Evolutionary conservation across 2,329 filamentous ascomycete genomes (phyloP).

Genomic region (Monilinia aucupariae): DNA sequence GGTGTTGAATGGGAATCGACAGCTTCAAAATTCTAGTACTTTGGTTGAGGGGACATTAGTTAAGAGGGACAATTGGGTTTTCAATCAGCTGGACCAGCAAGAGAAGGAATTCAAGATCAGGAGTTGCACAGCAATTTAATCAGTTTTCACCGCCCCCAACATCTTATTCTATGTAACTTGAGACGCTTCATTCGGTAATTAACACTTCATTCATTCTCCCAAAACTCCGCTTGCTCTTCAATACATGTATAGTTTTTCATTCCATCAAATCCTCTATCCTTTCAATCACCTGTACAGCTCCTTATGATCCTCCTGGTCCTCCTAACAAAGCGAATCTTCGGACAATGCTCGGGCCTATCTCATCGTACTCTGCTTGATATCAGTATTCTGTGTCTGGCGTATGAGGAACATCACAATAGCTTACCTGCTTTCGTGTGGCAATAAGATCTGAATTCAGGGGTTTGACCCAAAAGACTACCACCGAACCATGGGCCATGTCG

Average conservation of each 20-base stretch:
- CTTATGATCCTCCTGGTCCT: conserved; percentile 74
- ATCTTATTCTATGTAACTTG: neutral
- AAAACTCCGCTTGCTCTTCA: conserved; percentile 14
- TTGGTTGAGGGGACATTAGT: no score
- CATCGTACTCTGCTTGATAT: conserved; percentile 58
- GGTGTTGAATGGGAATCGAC: no score
- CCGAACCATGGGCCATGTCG: conserved; percentile 98
- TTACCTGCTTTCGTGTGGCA: conserved; percentile 79
- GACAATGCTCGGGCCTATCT: conserved; percentile 93
- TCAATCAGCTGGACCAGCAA: neutral
- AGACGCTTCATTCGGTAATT: conserved; percentile 5
- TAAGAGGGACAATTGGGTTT: no score
- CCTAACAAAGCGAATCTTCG: conserved; percentile 89
- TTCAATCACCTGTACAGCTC: neutral
- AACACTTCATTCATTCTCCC: conserved; percentile 6
- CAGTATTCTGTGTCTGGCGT: neutral
- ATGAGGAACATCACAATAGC: neutral
- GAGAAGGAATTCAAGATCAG: neutral
- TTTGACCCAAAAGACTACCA: conserved; percentile 91
- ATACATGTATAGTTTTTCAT: conserved; percentile 12
- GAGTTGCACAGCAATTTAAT: conserved; percentile 8
- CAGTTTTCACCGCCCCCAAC: conserved; percentile 11
- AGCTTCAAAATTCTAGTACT: no score
- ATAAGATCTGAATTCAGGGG: conserved; percentile 96
- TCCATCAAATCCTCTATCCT: conserved; percentile 5